Evolutionary conservation across 2,329 filamentous ascomycete genomes (phyloP), one percentile per base, ranked within the genome.

Genomic region (Trichoderma simmonsii): DNA sequence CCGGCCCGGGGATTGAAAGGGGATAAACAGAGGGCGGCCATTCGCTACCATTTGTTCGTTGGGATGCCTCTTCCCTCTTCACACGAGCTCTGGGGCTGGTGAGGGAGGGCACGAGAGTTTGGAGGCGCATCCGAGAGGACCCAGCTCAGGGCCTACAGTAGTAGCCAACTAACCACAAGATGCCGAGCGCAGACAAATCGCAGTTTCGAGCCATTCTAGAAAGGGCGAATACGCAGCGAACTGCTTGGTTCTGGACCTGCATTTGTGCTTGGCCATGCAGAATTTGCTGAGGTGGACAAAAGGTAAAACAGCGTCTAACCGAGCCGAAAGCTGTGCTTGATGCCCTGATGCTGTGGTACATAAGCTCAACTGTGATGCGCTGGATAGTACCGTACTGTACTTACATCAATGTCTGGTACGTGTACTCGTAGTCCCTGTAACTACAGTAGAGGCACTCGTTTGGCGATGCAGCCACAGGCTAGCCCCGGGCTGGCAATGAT

Each of bases 1-100:
- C 64, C 24, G 48, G 64, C 30, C 43, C 64, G 48, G 48, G 56
- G 32, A 67, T 67, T 57, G 64, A 57, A 67, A 57, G 64, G 64
- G 48, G 64, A 57, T 67, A 67, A 36, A 21, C 2, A 15, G 6
- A 57, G 3, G 18, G 7, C 14, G 48, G 28, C 63, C n/a, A 24
- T 56, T 26, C 30, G 48, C 48, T 36, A 26, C 12, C 63, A 9
- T 32, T 24, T 21, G 62, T 21, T 34, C 28, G 28, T 30, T 59
- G 56, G 18, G 56, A 28, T 59, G 26, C 15, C 36, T 39, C 36
- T 18, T 18, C 36, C 56, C 56, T 26, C 56, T 11, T n/a, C 8
- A 21, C 43, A 48, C 43, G 43, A 26, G 56, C 26, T 59, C 39
- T 6, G 43, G 30, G 57, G 18, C 18, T 39, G n/a, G 11, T 11